Base-by-base conservation (phyloP, 176 grass and related monocot species). In the Dactylis glomerata region DNA sequence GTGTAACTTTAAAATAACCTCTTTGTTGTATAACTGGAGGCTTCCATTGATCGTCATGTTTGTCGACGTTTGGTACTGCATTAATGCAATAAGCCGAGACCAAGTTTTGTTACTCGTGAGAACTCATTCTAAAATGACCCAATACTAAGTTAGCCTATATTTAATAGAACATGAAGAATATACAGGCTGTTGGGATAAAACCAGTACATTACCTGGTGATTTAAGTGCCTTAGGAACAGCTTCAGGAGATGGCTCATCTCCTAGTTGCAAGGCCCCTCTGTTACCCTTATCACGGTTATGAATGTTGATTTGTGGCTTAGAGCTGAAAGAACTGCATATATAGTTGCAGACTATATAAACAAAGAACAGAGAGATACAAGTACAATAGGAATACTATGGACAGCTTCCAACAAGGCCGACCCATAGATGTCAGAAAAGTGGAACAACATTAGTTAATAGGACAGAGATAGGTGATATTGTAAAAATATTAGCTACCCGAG, bases 1-100 rank as follows among this genome's bases (percentile, higher is more conserved):
- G 92, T 67, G 85, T 96, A 77, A 99, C 90, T 85, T 99, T 99
- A 75, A 99, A 99, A 82, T 91, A 91, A 40, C 96, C 96, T 85
- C 76, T 99, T 78, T 90, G 82, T 63, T 92, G 91, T 86, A 95
- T 88, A 70, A 90, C 40, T 76, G 93, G 86, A 83, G 86, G 87
- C 88, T 94, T 99, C 23, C 81, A 78, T 87, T 84, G 96, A 78
- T 99, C 96, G 55, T 96, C 93, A 77, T 54, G 85, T 59, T 95
- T 91, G 17, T 92, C 90, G 14, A 63, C 36, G 82, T 83, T 86
- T 79, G 66, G 52, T 78, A 58, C 77, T 86, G 63, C 34, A 51
- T 74, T 81, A 22, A 87, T 87, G 57, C 3, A 45, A 58, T 44
- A 70, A 10, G 36, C 37, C 4, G 37, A 38, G 37, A 20, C 24